Evolutionary conservation across 495 filamentous ascomycete species (phyloP), one percentile per base, ranked within the genome.

Genomic region (Lindgomyces ingoldianus): DNA sequence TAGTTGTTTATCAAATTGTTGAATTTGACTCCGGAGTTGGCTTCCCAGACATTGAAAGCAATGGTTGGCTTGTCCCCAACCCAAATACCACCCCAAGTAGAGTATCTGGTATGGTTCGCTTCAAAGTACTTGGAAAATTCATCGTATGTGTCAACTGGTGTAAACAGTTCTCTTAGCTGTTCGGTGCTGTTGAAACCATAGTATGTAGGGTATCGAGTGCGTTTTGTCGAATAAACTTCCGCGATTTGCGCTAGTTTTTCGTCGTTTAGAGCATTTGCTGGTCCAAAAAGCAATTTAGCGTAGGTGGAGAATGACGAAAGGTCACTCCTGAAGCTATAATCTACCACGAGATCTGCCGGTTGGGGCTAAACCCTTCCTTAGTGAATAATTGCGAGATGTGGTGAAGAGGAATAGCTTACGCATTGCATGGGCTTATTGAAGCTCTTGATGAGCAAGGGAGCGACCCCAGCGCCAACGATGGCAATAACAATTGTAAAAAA

Each of bases 51-150:
- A 18, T 48, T 49, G 49, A 30, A 52, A 2, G 33, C 54, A n/a
- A 65, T 22, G 14, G 55, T 42, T 1, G 55, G 54, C 10, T 24
- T 26, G 19, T 65, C 62, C 3, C 27, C 61, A 14, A 65, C 16
- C 42, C 53, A 62, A 6, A 83, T 12, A 85, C 89, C 6, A 6
- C 6, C 33, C 6, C 14, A 39, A 39, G 33, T 6, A 39, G 33
- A 39, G 33, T 39, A 39, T 14, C 6, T 14, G 14, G 6, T 39
- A 14, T 14, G 33, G 14, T 39, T 39, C 33, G 6, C 14, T 14
- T 73, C 60, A 29, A 93, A 81, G 61, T 86, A 85, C 12, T 77
- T 63, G 53, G 86, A 86, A 71, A 93, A 91, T 1, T 89, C 83
- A 26, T 80, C 73, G 12, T 88, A 61, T 10, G 82, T 84, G 74